A percentile compares a stretch with the other conserved stretches of the same genome.
These are phyloP conservation scores for Boletus reticuloceps DNA, from an alignment of 768 basidiomycete species.

Conservation along the genomic window DNA sequence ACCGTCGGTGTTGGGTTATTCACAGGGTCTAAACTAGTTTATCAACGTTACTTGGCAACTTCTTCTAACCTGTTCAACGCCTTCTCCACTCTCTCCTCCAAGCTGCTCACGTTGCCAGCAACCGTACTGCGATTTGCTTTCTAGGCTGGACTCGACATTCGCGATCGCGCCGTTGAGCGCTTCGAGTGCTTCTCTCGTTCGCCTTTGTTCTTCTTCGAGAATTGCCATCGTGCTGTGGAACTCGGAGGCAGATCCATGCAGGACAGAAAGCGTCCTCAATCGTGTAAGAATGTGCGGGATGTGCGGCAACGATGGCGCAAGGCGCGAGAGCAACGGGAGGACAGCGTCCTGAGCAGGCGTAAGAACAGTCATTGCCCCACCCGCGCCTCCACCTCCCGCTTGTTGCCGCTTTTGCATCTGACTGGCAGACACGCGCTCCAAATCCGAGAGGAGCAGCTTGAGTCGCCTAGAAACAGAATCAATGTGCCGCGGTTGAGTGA, in stretches of 20 bases:
- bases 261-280: slow-evolving; percentile 73
- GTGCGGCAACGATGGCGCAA: slow-evolving; percentile 72
- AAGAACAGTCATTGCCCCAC: slow-evolving; percentile 14
- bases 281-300: slow-evolving; percentile 90
- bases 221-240: slow-evolving; percentile 66
- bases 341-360: slow-evolving; percentile 55
- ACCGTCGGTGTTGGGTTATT: too few relatives aligned
- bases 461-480: slow-evolving; percentile 93
- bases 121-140: slow-evolving; percentile 70
- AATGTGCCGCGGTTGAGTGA: slow-evolving; percentile 94
- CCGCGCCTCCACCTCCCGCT: slow-evolving; percentile 7
- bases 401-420: slow-evolving; percentile 26
- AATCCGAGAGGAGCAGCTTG: slow-evolving; percentile 88
- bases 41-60: slow-evolving; percentile 21
- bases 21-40: background rate
- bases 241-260: slow-evolving; percentile 80
- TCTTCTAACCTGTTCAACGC: slow-evolving; percentile 45
- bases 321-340: slow-evolving; percentile 64
- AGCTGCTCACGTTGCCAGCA: slow-evolving; percentile 67
- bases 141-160: slow-evolving; percentile 72
- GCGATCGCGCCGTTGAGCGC: slow-evolving; percentile 69
- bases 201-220: slow-evolving; percentile 72
- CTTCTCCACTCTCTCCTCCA: slow-evolving; percentile 58
- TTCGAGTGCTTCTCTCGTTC: slow-evolving; percentile 56
- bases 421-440: slow-evolving; percentile 71